A percentile compares a stretch with the other conserved stretches of the same genome.
Evolutionary conservation across 768 basidiomycete genomes (phyloP).

Genomic region (Macrocybe gigantea): DNA sequence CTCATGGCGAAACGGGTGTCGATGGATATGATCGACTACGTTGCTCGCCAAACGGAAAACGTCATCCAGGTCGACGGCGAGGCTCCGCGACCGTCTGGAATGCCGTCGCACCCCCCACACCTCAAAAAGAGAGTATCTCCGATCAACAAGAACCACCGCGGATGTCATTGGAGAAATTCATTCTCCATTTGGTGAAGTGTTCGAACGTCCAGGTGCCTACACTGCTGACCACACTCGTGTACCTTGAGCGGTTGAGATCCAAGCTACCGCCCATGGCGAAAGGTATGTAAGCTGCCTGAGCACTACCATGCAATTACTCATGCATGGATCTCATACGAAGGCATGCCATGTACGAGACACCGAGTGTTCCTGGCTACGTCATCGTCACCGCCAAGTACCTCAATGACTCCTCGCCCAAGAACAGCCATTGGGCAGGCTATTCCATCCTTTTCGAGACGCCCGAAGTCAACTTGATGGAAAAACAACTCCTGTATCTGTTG

Average conservation of each 20-base stretch:
- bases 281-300: constrained; percentile 45
- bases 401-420: constrained; percentile 95
- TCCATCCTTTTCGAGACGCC: constrained; percentile 66
- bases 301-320: constrained; percentile 2
- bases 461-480: constrained; percentile 96
- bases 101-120: constrained; percentile 65
- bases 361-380: constrained; percentile 92
- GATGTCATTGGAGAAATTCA: constrained; percentile 79
- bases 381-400: constrained; percentile 97
- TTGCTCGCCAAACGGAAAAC: constrained; percentile 71
- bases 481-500: constrained; percentile 89
- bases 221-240: constrained; percentile 84
- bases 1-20: constrained; percentile 77
- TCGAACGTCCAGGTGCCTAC: constrained; percentile 91
- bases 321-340: constrained; percentile 28
- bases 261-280: constrained; percentile 82
- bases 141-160: constrained; percentile 29
- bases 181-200: constrained; percentile 68
- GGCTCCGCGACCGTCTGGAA: constrained; percentile 23
- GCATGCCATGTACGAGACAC: constrained; percentile 87
- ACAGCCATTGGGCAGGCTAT: constrained; percentile 86
- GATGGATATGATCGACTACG: constrained; percentile 78
- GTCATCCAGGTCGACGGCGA: constrained; percentile 71
- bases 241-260: constrained; percentile 78
- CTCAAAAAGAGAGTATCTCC: constrained; percentile 38